These are phyloP conservation scores for Diaporthe ampelina DNA, from an alignment of 2,329 filamentous ascomycete genomes.

Conservation along the genomic window DNA sequence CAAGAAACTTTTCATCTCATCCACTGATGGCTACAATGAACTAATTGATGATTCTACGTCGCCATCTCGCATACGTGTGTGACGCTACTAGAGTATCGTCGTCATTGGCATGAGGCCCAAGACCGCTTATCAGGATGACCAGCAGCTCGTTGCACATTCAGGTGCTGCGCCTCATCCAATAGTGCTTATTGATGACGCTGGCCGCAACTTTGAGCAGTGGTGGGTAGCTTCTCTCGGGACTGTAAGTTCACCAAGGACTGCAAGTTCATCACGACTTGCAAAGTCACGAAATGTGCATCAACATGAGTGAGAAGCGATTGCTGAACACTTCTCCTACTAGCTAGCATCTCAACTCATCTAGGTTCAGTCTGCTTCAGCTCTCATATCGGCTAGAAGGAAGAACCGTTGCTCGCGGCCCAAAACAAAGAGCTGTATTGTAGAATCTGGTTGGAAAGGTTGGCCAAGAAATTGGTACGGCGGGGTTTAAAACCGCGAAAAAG, in stretches of 20 bases:
- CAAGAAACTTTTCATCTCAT: not conserved
- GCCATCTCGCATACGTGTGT: not conserved
- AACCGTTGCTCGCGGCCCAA: not conserved
- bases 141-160: not conserved
- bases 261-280: no score
- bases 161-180: not conserved
- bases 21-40: not conserved
- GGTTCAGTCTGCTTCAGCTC: not conserved
- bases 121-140: not conserved
- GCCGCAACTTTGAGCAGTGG: no score
- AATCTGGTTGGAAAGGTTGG: not conserved
- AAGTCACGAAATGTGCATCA: not conserved
- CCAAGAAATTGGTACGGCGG: not conserved
- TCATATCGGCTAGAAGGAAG: not conserved
- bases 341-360: not conserved
- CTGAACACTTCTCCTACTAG: not conserved
- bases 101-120: not conserved
- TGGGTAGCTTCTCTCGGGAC: not conserved
- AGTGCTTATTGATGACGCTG: not conserved
- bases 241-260: not conserved
- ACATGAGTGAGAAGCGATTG: not conserved
- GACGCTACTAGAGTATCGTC: not conserved
- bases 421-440: not conserved
- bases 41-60: not conserved
- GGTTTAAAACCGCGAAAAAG: not conserved